These are phyloP conservation scores for Arthroderma sp. DNA, from an alignment of 2,329 filamentous ascomycete genomes.

Conservation along the genomic window DNA sequence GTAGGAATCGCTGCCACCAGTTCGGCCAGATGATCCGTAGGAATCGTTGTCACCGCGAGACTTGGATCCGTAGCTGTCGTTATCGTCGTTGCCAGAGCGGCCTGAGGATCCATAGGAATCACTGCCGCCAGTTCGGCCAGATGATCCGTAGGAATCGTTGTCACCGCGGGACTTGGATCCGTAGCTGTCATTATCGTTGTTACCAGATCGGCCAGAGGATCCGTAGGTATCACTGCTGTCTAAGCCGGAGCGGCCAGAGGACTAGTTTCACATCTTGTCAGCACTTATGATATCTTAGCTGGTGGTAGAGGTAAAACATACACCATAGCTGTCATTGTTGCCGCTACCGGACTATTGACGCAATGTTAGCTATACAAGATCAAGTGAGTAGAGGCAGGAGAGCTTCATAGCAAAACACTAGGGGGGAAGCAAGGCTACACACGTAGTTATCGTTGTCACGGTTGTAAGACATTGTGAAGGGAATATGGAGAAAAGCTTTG, in stretches of 20 bases:
- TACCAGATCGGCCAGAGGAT: constrained; percentile 5
- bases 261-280: background rate
- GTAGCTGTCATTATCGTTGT: constrained; percentile 6
- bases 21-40: background rate
- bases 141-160: background rate
- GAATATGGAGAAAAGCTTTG: background rate
- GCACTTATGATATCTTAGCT: background rate
- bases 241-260: background rate
- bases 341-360: constrained; percentile 2
- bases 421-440: background rate
- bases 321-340: constrained; percentile 6
- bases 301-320: background rate
- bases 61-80: constrained; percentile 1
- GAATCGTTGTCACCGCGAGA: background rate
- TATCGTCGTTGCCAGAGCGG: background rate
- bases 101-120: constrained; percentile 4
- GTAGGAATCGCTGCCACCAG: background rate
- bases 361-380: background rate
- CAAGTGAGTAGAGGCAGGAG: background rate
- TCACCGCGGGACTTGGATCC: constrained; percentile 1
- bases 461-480: constrained; percentile 12
- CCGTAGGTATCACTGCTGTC: constrained; percentile 6
- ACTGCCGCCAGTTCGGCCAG: background rate
- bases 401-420: background rate
- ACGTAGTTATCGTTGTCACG: constrained; percentile 9